A percentile compares a stretch with the other conserved stretches of the same genome.
Evolutionary conservation across 805 yeast genomes (phyloP).

Genomic region (Phaffomyces opuntiae): DNA sequence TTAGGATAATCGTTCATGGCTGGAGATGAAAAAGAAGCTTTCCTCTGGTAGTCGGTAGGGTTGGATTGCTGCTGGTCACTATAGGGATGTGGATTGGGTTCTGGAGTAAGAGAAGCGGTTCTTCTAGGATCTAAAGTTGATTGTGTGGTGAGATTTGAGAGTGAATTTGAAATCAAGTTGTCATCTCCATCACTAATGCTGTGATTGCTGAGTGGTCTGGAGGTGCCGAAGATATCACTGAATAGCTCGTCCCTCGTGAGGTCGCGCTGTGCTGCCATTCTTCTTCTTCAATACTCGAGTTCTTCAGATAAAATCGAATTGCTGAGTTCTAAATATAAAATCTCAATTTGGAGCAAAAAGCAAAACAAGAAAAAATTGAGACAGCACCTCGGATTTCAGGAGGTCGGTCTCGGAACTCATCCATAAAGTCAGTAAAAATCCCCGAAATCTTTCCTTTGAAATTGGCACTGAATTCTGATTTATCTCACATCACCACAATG

Average conservation of each 20-base stretch:
- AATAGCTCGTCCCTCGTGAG: conserved; percentile 23
- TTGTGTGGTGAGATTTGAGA: not conserved
- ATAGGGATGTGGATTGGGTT: not conserved
- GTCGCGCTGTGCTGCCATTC: conserved; percentile 7
- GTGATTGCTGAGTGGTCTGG: conserved; percentile 13
- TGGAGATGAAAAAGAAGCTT: conserved; percentile 2
- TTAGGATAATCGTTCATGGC: not conserved
- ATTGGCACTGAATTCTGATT: too few relatives aligned
- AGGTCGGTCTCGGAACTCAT: not conserved
- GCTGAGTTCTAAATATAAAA: not conserved
- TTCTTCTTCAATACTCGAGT: not conserved
- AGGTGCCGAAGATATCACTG: conserved; percentile 25
- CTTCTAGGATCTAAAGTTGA: not conserved
- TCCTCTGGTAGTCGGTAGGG: not conserved
- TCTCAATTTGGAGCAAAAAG: conserved; percentile 2
- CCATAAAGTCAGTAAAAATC: not conserved
- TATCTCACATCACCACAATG: conserved; percentile 3
- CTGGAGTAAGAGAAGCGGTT: not conserved
- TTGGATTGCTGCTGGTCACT: not conserved
- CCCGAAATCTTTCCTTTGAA: conserved; percentile 5
- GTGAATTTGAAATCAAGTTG: too few relatives aligned
- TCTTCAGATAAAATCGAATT: not conserved
- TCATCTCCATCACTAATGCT: too few relatives aligned
- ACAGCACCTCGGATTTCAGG: not conserved
- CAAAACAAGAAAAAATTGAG: not conserved